Percentiles rank a stretch among this genome's conserved stretches.
These are phyloP conservation scores for Pholiota adiposa DNA, from an alignment of 1,284 basidiomycete genomes.

Conservation along the genomic window DNA sequence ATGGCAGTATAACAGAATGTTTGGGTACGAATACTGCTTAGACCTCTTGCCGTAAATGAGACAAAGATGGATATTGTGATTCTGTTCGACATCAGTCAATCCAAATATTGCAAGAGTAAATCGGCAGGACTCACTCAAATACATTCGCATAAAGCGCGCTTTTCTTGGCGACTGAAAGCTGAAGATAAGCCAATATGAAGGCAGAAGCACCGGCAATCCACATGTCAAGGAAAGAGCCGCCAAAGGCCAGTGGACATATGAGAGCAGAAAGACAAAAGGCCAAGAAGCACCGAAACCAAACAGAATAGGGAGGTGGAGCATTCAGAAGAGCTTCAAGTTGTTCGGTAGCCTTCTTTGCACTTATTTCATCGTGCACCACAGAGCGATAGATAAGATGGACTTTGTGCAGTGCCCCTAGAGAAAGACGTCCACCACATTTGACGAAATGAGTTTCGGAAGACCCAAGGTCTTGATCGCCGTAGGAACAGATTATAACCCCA, in stretches of 20 bases:
- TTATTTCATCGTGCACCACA: constrained; percentile 86
- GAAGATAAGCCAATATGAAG: constrained; percentile 67
- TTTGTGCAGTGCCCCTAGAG: constrained; percentile 76
- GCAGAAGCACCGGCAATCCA: constrained; percentile 76
- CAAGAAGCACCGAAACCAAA: constrained; percentile 62
- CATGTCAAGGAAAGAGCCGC: constrained; percentile 84
- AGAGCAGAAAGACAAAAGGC: constrained; percentile 74
- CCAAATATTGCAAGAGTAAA: background rate
- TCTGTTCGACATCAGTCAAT: constrained; percentile 40
- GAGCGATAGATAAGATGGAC: constrained; percentile 77
- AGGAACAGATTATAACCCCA: constrained; percentile 81
- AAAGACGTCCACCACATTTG: constrained; percentile 73
- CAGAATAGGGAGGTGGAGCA: constrained; percentile 64
- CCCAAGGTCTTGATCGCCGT: constrained; percentile 78
- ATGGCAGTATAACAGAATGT: constrained; percentile 90
- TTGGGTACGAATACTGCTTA: constrained; percentile 73
- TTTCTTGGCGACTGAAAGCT: constrained; percentile 72
- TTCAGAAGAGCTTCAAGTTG: constrained; percentile 44
- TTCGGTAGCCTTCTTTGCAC: constrained; percentile 69
- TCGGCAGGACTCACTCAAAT: constrained; percentile 72
- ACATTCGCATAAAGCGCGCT: constrained; percentile 85
- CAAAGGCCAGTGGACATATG: constrained; percentile 84
- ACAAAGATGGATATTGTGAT: constrained; percentile 83
- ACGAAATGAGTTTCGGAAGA: constrained; percentile 84
- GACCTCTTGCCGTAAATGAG: constrained; percentile 78